A percentile compares a stretch with the other conserved stretches of the same genome.
Conservation (phyloP, 768 basidiomycete species). For the Infundibulicybe gibba region DNA sequence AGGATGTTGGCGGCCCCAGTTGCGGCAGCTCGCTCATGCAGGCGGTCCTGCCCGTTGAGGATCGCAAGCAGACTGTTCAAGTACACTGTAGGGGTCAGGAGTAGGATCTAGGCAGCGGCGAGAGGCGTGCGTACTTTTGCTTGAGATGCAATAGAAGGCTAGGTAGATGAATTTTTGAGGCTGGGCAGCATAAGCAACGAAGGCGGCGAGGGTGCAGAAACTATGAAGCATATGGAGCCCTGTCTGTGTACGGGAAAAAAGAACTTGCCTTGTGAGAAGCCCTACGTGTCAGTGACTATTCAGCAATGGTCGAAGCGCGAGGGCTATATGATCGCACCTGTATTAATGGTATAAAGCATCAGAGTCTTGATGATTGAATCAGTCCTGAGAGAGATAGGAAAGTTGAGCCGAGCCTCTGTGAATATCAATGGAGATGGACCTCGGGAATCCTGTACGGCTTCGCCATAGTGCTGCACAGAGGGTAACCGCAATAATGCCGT, state of each 20-base stretch:
- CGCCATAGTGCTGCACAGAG: background rate
- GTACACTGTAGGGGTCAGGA: constrained; percentile 1
- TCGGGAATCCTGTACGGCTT: background rate
- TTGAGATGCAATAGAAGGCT: constrained; percentile 6
- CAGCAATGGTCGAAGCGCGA: no score
- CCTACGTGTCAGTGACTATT: background rate
- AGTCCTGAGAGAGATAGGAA: background rate
- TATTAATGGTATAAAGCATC: constrained; percentile 4
- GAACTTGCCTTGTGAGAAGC: background rate
- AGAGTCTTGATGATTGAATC: constrained; percentile 3
- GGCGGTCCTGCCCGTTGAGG: background rate
- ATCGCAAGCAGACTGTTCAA: constrained; percentile 5
- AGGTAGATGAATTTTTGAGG: constrained; percentile 5
- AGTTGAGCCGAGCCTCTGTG: background rate
- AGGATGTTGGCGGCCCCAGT: no score
- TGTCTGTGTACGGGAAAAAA: no score
- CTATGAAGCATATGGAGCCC: background rate
- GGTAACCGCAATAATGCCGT: constrained; percentile 3
- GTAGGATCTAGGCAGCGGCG: background rate
- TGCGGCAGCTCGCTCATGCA: no score
- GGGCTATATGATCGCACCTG: background rate
- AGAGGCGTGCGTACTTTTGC: constrained; percentile 2
- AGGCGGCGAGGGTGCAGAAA: constrained; percentile 3
- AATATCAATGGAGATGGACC: background rate
- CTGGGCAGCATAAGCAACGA: constrained; percentile 6